Evolutionary conservation across 1,284 basidiomycete genomes (phyloP).

Genomic region (Tilletia setariae): DNA sequence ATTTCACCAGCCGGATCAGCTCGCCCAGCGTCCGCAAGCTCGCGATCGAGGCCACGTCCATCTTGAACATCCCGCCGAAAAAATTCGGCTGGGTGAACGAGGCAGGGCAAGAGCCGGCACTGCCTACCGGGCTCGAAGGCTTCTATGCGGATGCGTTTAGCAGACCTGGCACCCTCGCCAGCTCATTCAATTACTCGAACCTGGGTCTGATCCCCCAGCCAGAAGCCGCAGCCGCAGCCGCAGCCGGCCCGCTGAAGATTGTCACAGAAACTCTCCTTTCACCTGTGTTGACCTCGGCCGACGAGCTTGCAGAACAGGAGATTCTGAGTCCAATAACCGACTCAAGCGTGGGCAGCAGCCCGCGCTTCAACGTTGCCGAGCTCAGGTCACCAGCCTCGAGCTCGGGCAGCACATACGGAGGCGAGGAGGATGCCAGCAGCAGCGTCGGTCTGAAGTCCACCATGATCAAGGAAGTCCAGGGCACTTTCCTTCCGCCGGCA

Average conservation of each 20-base stretch:
- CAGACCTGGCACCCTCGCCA: not conserved
- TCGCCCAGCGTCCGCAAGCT: not conserved
- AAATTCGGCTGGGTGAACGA: not conserved
- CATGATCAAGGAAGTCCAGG: not conserved
- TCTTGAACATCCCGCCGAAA: not conserved
- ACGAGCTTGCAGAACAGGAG: too few species aligned
- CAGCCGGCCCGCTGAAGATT: too few species aligned
- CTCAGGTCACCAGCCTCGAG: too few species aligned
- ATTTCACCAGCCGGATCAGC: not conserved
- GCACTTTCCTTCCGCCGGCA: too few species aligned
- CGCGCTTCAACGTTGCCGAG: not conserved
- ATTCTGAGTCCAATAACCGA: too few species aligned
- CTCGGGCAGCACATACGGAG: not conserved
- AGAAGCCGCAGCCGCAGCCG: not conserved
- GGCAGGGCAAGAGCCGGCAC: not conserved
- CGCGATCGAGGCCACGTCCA: not conserved
- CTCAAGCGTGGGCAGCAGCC: too few species aligned
- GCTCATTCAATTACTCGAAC: constrained; percentile 6
- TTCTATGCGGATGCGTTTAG: not conserved
- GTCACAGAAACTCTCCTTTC: too few species aligned
- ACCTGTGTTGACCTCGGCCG: too few species aligned
- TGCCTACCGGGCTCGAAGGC: not conserved
- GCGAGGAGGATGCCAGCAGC: not conserved
- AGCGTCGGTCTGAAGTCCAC: not conserved
- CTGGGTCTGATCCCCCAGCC: constrained; percentile 5